Evolutionary conservation across 176 grass and related monocot genomes (phyloP).

Genomic region (Triticum urartu): DNA sequence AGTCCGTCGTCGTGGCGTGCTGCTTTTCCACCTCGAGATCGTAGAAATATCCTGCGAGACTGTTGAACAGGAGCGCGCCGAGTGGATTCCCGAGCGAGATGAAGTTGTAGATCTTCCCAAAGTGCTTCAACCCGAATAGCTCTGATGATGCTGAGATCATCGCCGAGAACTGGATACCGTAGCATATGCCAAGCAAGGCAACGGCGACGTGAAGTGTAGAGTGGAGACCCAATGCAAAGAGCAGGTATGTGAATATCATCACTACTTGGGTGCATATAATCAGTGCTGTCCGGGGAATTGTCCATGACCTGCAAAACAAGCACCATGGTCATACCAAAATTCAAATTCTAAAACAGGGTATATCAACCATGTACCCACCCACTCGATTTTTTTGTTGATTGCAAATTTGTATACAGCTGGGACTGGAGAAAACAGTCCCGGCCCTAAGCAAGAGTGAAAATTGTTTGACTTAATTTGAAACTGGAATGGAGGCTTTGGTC

Average conservation of each 20-base stretch:
- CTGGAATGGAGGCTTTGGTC: neutral
- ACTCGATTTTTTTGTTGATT: neutral
- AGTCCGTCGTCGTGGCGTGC: neutral
- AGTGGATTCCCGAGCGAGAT: conserved; percentile 72
- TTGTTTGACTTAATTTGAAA: neutral
- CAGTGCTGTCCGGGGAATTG: conserved; percentile 63
- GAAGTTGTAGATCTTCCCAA: conserved; percentile 82
- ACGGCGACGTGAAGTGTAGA: conserved; percentile 54
- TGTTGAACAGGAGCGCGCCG: conserved; percentile 71
- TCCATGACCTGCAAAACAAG: conserved; percentile 68
- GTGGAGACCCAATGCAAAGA: conserved; percentile 52
- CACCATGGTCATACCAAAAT: neutral
- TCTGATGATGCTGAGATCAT: conserved; percentile 83
- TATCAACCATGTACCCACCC: neutral
- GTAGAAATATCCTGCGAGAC: conserved; percentile 75
- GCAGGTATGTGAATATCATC: conserved; percentile 77
- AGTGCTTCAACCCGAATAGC: conserved; percentile 90
- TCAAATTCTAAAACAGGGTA: neutral
- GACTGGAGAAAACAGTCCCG: neutral
- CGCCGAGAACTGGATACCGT: conserved; percentile 68
- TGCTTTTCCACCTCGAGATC: conserved; percentile 69
- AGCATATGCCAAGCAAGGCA: conserved; percentile 69
- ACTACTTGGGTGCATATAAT: conserved; percentile 71
- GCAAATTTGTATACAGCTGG: neutral
- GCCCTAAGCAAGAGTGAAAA: neutral